phyloP scores from a whole-genome alignment of 176 grass and related monocot genomes.

The Puccinellia tenuiflora region DNA sequence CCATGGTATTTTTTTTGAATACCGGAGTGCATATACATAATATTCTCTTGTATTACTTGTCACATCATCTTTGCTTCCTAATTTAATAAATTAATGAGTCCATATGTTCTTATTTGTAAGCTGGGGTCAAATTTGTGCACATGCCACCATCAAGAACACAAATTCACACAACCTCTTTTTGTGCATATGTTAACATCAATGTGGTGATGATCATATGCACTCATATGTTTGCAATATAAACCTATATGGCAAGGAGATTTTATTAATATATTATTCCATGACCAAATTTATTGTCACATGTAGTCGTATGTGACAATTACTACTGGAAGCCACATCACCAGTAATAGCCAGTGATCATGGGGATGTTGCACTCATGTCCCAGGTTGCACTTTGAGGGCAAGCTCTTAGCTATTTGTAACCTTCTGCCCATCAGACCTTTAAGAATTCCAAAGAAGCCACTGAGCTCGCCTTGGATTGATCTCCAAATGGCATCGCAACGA shows the following conservation, averaged over 20 bases:
- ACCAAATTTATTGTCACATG: not conserved
- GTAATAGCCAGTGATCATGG: not conserved
- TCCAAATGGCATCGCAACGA: not conserved
- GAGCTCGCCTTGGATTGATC: not conserved
- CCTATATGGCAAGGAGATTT: not conserved
- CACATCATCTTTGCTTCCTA: too few relatives aligned
- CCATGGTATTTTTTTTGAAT: too few relatives aligned
- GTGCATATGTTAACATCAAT: not conserved
- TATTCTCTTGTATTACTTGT: too few relatives aligned
- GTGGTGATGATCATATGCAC: not conserved
- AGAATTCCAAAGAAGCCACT: not conserved
- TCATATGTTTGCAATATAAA: not conserved
- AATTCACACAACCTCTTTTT: not conserved
- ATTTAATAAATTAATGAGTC: too few relatives aligned
- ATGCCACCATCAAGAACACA: not conserved
- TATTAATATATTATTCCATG: constrained; percentile 4
- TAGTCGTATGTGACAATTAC: not conserved
- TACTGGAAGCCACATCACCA: not conserved
- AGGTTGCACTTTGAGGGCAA: not conserved
- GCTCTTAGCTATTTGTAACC: not conserved
- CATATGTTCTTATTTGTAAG: too few relatives aligned
- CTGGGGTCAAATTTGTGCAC: not conserved
- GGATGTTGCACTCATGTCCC: not conserved
- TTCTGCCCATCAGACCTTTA: not conserved
- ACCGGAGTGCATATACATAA: too few relatives aligned